Percentiles rank a stretch among this genome's conserved stretches.
These are phyloP conservation scores for Fusarium sterilihyphosum DNA, from an alignment of 2,329 filamentous ascomycete species.

Conservation along the genomic window DNA sequence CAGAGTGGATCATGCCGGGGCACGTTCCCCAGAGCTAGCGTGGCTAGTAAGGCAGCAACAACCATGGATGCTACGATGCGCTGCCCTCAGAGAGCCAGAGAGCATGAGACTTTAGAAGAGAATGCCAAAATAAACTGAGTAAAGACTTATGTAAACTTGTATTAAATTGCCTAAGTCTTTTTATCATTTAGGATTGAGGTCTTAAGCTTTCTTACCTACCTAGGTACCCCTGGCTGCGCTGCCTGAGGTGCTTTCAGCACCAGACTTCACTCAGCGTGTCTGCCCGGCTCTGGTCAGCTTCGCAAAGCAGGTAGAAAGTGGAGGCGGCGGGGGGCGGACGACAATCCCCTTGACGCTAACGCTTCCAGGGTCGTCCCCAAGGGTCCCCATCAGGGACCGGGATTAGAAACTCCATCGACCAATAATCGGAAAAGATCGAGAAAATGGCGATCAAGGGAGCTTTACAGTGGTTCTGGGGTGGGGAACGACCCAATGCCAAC, in stretches of 20 bases:
- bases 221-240: neutral
- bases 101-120: no score
- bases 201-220: no score
- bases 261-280: neutral
- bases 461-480: conserved; percentile 5
- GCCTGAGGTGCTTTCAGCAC: neutral
- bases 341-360: conserved; percentile 38
- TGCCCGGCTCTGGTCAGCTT: neutral
- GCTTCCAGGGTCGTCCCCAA: conserved; percentile 41
- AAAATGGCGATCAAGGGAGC: conserved; percentile 28
- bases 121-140: no score
- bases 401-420: conserved; percentile 39
- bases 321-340: conserved; percentile 32
- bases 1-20: conserved; percentile 10
- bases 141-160: no score
- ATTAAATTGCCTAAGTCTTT: no score
- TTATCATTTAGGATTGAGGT: no score
- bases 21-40: conserved; percentile 27
- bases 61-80: neutral
- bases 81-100: no score
- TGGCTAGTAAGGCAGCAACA: conserved; percentile 26
- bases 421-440: conserved; percentile 52
- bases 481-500: conserved; percentile 15
- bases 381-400: conserved; percentile 44
- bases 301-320: conserved; percentile 19